Evolutionary conservation across 306 rosid genomes (phyloP).

Genomic region (Prunus campanulata): DNA sequence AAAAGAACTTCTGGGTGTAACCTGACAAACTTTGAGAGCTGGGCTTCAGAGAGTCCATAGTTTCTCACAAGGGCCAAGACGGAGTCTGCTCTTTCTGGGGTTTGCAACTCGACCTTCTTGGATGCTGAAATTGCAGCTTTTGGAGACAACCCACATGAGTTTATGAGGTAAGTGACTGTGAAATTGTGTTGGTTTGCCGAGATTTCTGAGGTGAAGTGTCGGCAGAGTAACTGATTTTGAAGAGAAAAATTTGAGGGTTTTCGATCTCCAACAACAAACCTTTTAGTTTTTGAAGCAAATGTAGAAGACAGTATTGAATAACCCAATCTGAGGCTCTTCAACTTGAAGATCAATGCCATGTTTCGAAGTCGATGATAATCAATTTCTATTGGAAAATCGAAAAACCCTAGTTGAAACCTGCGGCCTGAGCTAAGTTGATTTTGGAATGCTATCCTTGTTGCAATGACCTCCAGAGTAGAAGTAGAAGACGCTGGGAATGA

Average conservation of each 20-base stretch:
- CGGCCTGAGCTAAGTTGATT: too few relatives aligned
- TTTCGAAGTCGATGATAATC: not conserved
- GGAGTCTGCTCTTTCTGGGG: not conserved
- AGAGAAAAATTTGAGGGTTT: too few relatives aligned
- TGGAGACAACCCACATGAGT: not conserved
- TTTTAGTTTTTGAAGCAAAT: not conserved
- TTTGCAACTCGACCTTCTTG: not conserved
- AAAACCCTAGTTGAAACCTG: too few relatives aligned
- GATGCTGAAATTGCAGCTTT: not conserved
- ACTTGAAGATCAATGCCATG: not conserved
- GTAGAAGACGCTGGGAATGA: too few relatives aligned
- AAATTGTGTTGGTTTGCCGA: not conserved
- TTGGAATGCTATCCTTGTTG: too few relatives aligned
- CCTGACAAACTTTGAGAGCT: conserved; percentile 16
- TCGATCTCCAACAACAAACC: not conserved
- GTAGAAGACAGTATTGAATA: too few relatives aligned
- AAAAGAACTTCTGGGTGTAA: conserved; percentile 2
- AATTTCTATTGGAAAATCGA: not conserved
- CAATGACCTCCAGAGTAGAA: too few relatives aligned
- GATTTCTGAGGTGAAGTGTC: not conserved
- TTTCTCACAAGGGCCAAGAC: conserved; percentile 20
- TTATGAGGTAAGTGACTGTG: not conserved
- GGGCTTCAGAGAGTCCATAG: conserved; percentile 27
- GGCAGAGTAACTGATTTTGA: not conserved
- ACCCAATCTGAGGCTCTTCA: not conserved